Evolutionary conservation across 768 basidiomycete species (phyloP).

Genomic region (Asterophora parasitica): DNA sequence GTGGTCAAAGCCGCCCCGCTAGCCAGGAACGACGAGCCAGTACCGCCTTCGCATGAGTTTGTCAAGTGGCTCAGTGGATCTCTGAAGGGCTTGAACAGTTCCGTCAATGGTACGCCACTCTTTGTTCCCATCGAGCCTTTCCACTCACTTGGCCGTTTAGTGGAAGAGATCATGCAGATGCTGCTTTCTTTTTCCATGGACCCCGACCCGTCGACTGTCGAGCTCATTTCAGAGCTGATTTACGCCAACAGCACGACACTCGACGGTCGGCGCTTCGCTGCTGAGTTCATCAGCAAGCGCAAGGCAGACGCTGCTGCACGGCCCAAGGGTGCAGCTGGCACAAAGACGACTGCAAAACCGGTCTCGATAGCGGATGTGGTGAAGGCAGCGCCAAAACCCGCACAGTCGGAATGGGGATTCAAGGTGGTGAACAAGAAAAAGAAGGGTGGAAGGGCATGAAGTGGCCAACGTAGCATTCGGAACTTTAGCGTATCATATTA

Average conservation of each 20-base stretch:
- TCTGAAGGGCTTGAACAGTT: constrained; percentile 69
- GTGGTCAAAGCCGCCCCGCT: constrained; percentile 28
- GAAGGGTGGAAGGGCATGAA: constrained; percentile 62
- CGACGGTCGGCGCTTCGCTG: constrained; percentile 91
- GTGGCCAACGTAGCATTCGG: not conserved
- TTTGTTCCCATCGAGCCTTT: not conserved
- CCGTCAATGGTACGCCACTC: constrained; percentile 55
- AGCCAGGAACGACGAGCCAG: constrained; percentile 57
- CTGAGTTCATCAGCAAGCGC: constrained; percentile 84
- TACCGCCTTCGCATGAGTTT: constrained; percentile 83
- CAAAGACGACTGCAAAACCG: constrained; percentile 42
- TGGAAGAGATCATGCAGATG: constrained; percentile 96
- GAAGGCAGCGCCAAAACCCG: constrained; percentile 76
- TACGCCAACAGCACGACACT: constrained; percentile 93
- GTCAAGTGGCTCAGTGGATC: constrained; percentile 87
- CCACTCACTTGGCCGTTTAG: constrained; percentile 35
- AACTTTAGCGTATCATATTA: constrained; percentile 11
- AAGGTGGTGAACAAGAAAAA: constrained; percentile 97
- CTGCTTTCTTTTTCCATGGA: constrained; percentile 91
- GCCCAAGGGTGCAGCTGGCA: constrained; percentile 36
- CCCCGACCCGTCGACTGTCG: constrained; percentile 72
- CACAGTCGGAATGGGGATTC: constrained; percentile 80
- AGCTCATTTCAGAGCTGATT: constrained; percentile 93
- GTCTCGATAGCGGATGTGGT: constrained; percentile 87
- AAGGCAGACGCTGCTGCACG: constrained; percentile 70